A percentile compares a stretch with the other conserved stretches of the same genome.
Conservation (phyloP, 129 eudicot species). For the Flaveria bidentis region DNA sequence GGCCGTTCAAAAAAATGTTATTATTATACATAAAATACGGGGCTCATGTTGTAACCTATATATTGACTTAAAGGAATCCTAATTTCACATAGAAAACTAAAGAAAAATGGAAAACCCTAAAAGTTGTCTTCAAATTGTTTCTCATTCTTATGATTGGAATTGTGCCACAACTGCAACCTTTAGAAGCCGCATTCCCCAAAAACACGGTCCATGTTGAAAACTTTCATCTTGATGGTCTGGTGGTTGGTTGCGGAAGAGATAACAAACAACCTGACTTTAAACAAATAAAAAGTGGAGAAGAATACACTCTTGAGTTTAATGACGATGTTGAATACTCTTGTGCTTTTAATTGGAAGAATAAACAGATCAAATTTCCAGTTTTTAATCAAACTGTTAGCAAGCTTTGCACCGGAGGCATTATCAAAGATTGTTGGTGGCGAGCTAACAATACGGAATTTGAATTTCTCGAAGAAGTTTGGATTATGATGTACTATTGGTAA, state of each 20-base stretch:
- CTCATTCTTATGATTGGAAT: conserved; percentile 10
- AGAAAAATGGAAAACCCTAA: neutral
- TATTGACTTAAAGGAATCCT: too few species aligned
- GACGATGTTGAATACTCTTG: neutral
- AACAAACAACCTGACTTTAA: neutral
- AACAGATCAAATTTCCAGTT: conserved; percentile 15
- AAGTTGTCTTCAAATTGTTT: neutral
- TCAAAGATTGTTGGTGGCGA: conserved; percentile 13
- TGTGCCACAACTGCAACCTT: neutral
- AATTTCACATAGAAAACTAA: too few species aligned
- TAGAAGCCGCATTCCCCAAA: neutral
- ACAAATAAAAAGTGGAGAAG: neutral
- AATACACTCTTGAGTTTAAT: conserved; percentile 10
- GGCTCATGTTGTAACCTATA: too few species aligned
- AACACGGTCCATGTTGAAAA: neutral
- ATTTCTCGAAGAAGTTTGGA: neutral
- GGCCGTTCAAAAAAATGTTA: too few species aligned
- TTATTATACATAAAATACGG: too few species aligned
- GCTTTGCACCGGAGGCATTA: conserved; percentile 1
- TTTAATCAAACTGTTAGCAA: conserved; percentile 9
- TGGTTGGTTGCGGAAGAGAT: conserved; percentile 18
- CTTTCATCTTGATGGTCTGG: neutral
- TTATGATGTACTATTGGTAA: conserved; percentile 11
- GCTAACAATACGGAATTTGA: neutral
- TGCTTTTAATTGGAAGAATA: conserved; percentile 4